Base-by-base conservation (phyloP, 805 yeast genomes). In the Yarrowia sp. region DNA sequence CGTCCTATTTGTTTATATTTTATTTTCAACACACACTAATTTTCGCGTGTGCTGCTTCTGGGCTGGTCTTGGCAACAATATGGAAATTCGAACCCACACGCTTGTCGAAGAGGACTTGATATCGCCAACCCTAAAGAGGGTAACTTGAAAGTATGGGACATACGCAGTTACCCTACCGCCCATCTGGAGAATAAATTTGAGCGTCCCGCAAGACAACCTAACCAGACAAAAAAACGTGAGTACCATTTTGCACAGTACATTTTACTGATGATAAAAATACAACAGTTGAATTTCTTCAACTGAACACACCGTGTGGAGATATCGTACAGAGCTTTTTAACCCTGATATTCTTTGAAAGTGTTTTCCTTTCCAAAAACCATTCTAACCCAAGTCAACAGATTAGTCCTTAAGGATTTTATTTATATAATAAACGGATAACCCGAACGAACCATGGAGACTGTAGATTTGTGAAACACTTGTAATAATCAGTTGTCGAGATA, bases 291-390 rank as follows among this genome's bases (percentile, higher is more conserved):
- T 76, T 76, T 76, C 79, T 76, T 77, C 79, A 75, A 70, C 79
- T 73, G 79, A 76, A 75, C 50, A 33, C 67, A 47, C 71, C 75
- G 71, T 74, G 73, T 72, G 74, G 74, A 71, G 66, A 66, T 71
- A 72, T 69, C 28, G 67, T 67, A 65, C 71, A 72, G 80, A 77
- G 80, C 80, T 77, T 77, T 77, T 77, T 77, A 77, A 77, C 78
- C 74, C 80, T 77, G 80, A 77, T 74, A 72, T 48, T 43, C 48
- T 22, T 18, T n/a, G 9, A 31, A 15, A 51, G 15, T 28, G 64
- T 43, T 64, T 57, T 17, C 31, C n/a, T 38, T 42, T 5, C 31
- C n/a, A 61, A n/a, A 38, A 36, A 1, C 64, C 18, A 47, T 43
- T 44, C 66, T 44, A 48, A 58, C 55, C 41, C 39, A 14, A 51